These are phyloP conservation scores for Alternaria sp. DNA, from an alignment of 2,329 filamentous ascomycete species.

Conservation along the genomic window DNA sequence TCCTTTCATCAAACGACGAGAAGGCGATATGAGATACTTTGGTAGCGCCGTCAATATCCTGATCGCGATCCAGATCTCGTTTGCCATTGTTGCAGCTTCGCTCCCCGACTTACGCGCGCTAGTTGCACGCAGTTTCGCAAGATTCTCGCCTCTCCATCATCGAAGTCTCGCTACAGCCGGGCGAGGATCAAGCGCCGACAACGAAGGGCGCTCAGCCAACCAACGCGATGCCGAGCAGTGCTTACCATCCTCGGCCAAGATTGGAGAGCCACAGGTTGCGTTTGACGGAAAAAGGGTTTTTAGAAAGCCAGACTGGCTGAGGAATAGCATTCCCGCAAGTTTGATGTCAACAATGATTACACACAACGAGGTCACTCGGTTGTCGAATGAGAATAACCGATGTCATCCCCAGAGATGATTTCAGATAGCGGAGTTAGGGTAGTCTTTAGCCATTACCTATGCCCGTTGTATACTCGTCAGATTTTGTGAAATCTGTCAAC, in stretches of 20 bases:
- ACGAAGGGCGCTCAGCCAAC: neutral
- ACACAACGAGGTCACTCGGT: constrained; percentile 9
- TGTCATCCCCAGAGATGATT: neutral
- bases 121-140: constrained; percentile 24
- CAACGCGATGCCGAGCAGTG: constrained; percentile 13
- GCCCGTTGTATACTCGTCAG: neutral
- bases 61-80: constrained; percentile 32
- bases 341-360: constrained; percentile 27
- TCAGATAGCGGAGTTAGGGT: neutral
- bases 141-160: constrained; percentile 33
- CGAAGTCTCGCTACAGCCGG: constrained; percentile 21
- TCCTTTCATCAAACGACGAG: constrained; percentile 33
- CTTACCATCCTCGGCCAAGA: neutral
- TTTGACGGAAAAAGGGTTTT: constrained; percentile 11
- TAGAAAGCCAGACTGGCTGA: constrained; percentile 31
- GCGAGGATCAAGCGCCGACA: neutral
- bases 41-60: constrained; percentile 36
- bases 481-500: neutral
- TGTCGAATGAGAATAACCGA: neutral
- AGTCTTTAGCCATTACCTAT: neutral
- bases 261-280: constrained; percentile 1
- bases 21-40: constrained; percentile 28
- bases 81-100: constrained; percentile 36
- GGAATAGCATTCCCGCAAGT: constrained; percentile 23
- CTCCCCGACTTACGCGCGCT: constrained; percentile 35